These are phyloP conservation scores for Melaleuca alternifolia DNA, from an alignment of 345 rosid genomes.

Conservation along the genomic window DNA sequence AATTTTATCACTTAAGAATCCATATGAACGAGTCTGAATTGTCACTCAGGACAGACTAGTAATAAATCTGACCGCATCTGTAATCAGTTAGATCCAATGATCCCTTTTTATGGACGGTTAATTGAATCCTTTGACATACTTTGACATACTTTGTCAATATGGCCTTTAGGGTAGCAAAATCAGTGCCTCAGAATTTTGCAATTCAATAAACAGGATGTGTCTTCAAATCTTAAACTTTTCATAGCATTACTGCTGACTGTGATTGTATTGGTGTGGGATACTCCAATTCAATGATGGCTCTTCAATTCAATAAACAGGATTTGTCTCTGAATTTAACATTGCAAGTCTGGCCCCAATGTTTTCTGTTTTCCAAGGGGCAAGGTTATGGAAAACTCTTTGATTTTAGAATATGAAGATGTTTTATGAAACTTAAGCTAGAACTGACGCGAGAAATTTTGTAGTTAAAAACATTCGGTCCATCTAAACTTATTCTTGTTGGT, in stretches of 20 bases:
- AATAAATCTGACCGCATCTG: not conserved
- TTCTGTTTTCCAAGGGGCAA: not conserved
- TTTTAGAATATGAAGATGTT: not conserved
- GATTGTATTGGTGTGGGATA: not conserved
- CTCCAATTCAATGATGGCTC: not conserved
- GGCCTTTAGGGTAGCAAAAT: not conserved
- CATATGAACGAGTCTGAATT: not conserved
- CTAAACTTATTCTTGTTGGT: not conserved
- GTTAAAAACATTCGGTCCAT: not conserved
- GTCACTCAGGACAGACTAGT: not conserved
- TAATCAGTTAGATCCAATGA: not conserved
- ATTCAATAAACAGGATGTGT: not conserved
- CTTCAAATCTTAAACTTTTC: not conserved
- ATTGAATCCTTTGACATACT: not conserved
- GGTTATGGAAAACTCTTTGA: not conserved
- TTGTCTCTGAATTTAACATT: not conserved
- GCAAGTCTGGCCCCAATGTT: not conserved
- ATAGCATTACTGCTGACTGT: not conserved
- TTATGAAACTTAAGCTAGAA: not conserved
- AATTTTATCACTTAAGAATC: not conserved
- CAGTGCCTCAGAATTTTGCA: not conserved
- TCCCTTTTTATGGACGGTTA: not conserved
- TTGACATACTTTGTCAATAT: not conserved
- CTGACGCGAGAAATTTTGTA: not conserved
- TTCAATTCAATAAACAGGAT: not conserved